phyloP scores from a whole-genome alignment of 192 early-diverging fungal species.

The Coemansia furcata region DNA sequence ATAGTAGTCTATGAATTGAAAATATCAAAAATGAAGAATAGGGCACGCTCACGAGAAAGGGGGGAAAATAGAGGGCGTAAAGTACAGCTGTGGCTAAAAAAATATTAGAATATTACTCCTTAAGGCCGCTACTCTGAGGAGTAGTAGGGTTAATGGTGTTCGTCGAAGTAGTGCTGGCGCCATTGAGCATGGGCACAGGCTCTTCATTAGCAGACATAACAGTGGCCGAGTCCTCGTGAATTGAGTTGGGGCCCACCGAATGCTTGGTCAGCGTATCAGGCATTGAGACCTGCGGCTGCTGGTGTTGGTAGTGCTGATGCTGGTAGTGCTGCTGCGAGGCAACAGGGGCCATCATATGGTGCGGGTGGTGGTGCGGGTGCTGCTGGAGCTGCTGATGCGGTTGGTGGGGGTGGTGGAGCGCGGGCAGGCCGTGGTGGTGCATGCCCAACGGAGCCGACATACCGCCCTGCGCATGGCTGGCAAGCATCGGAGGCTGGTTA shows the following conservation, averaged over 20 bases:
- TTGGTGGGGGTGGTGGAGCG: conserved; percentile 9
- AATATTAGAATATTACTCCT: conserved; percentile 4
- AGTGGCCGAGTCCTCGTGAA: neutral
- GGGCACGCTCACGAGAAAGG: neutral
- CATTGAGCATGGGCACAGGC: neutral
- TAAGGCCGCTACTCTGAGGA: conserved; percentile 19
- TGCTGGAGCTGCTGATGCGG: neutral
- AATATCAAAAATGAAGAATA: neutral
- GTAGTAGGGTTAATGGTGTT: conserved; percentile 22
- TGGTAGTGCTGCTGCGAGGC: neutral
- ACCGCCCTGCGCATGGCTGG: neutral
- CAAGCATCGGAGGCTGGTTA: conserved; percentile 8
- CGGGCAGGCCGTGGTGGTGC: neutral
- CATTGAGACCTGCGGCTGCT: neutral
- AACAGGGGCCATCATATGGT: conserved; percentile 1
- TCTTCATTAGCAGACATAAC: neutral
- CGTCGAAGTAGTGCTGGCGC: conserved; percentile 10
- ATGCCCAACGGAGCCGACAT: conserved; percentile 1
- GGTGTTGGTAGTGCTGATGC: conserved; percentile 2
- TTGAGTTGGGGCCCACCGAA: neutral
- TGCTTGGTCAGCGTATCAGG: neutral
- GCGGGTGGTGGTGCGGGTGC: neutral
- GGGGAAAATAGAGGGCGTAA: neutral
- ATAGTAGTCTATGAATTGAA: neutral
- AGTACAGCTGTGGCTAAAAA: neutral